Base-by-base conservation (phyloP, 805 yeast genomes). In the Ogataea kodamae region DNA sequence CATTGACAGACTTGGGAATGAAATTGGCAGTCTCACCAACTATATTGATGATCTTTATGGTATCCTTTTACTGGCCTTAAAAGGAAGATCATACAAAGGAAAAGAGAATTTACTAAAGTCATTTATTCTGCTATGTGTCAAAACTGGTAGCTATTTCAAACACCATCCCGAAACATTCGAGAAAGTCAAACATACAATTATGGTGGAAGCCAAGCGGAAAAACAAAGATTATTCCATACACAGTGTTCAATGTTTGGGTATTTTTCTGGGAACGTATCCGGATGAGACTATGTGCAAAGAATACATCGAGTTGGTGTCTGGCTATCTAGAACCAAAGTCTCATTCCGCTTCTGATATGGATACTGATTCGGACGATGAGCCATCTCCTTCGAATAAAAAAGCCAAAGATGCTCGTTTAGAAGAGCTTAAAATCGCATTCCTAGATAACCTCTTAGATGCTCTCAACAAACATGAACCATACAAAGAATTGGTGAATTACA, bases 61-160 rank as follows among this genome's bases (percentile, higher is more conserved):
- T 0, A 62, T 77, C 5, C 62, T 86, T 28, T 53, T 83, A 11
- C 69, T 68, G 18, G 76, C 94, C 0, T 67, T 78, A 35, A 65
- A 69, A 35, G 96, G 96, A 1, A 74, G 94, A 40, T 73, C 90
- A 7, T 90, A 96, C 92, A 68, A 70, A 10, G 97, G 97, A 5
- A 90, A 90, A 50, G 96, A 88, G 46, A 57, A 67, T 18, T 70
- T 92, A 1, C 62, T 87, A 12, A 76, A 75, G 22, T 84, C 96
- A 0, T 61, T 89, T 34, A 81, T 84, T 0, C 59, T 74, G 2
- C 65, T 83, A 19, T 52, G 80, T 0, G 49, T 64, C 11, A 75
- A 74, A 39, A 67, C 76, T 6, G 58, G 65, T 28, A 47, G 45
- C 0, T 62, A 52, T 26, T 45, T 78, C 9, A 21, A 31, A 0